These are phyloP conservation scores for Lentinus polychrous DNA, from an alignment of 1,284 basidiomycete species.

Conservation along the genomic window DNA sequence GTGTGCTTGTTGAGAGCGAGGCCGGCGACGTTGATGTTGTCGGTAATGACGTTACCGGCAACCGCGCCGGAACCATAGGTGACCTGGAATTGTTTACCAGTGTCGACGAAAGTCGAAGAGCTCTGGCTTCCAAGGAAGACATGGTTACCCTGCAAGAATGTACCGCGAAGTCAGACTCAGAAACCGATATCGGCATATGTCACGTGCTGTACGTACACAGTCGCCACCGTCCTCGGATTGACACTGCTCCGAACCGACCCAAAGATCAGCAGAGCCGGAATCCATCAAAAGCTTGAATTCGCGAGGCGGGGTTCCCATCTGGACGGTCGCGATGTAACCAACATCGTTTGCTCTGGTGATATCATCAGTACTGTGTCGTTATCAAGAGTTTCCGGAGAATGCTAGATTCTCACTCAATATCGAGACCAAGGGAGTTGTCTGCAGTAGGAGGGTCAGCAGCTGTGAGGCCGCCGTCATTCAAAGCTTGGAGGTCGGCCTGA, in stretches of 20 bases:
- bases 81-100: constrained; percentile 53
- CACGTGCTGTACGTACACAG: constrained; percentile 36
- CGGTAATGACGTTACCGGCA: constrained; percentile 57
- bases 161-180: constrained; percentile 4
- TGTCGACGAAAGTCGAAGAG: constrained; percentile 62
- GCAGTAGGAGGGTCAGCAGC: constrained; percentile 44
- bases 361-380: neutral
- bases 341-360: constrained; percentile 34
- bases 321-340: constrained; percentile 65
- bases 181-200: neutral
- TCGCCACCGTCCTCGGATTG: constrained; percentile 36
- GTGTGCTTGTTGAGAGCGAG: constrained; percentile 55
- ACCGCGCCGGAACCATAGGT: constrained; percentile 77
- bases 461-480: constrained; percentile 37
- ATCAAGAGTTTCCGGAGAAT: neutral
- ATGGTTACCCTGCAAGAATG: constrained; percentile 45
- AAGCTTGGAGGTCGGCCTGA: constrained; percentile 31
- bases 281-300: constrained; percentile 78
- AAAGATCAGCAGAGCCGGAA: constrained; percentile 81
- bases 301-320: constrained; percentile 72
- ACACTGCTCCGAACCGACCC: constrained; percentile 64
- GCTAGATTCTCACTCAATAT: constrained; percentile 65
- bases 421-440: constrained; percentile 60
- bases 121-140: constrained; percentile 56
- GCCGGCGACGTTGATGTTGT: constrained; percentile 65